Base-by-base conservation (phyloP, 371 early-diverging fungal species). In the Rhizopus stolonifer region DNA sequence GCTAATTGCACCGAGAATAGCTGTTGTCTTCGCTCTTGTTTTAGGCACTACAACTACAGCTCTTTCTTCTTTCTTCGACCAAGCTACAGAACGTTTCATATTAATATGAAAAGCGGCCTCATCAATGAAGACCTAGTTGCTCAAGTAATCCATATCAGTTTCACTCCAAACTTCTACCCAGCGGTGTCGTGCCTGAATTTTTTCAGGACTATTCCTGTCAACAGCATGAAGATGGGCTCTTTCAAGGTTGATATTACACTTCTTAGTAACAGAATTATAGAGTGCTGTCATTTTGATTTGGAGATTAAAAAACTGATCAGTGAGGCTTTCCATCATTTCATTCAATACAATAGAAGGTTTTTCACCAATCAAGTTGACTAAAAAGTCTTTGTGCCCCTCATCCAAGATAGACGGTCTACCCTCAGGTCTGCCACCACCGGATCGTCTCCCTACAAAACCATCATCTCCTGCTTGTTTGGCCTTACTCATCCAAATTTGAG, bases 171-270 rank as follows among this genome's bases (percentile, higher is more conserved):
- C 43, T 19, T 18, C 14, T 7, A 60, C 46, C 51, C 60, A 67
- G 22, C 47, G 47, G 17, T 53, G 26, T 47, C 69, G 33, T 4
- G 49, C 60, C 52, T 57, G 36, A 36, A 68, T 52, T 49, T 60
- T 58, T 24, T 56, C 52, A 8, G 36, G 48, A 18, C 53, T 60
- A 46, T 58, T 67, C 54, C 49, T 46, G 45, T 61, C 66, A 19
- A 56, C 52, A 31, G 57, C 25, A 34, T 60, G 46, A 42, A 60
- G 50, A 15, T 62, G 42, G 22, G 62, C 64, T 13, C 61, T 42
- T 26, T 61, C 60, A 10, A 68, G 43, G 38, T 38, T 42, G 8
- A 63, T 54, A 19, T 54, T 60, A 52, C 64, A 67, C 34, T 67
- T 50, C 24, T 59, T 50, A 14, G 44, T 67, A 19, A 62, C 43